phyloP scores from a whole-genome alignment of 345 rosid genomes.

The Camelina sativa region DNA sequence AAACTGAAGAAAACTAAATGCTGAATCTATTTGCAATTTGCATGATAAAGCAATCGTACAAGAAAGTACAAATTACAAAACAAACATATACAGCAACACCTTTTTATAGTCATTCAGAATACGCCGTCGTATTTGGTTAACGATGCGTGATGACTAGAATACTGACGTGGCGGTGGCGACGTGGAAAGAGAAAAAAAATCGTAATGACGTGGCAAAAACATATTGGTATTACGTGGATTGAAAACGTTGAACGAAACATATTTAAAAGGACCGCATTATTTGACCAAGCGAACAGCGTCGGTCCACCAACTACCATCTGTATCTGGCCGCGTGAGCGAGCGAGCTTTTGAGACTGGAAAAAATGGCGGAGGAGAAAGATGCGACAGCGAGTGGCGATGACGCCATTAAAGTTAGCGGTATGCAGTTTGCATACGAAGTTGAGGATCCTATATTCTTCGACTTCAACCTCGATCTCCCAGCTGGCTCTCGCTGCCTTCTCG shows the following conservation, averaged over 20 bases:
- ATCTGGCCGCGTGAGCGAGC: too few species aligned
- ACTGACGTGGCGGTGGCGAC: not conserved
- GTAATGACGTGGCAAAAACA: not conserved
- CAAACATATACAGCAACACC: too few species aligned
- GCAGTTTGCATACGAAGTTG: constrained; percentile 75
- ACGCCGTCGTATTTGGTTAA: not conserved
- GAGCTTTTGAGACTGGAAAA: too few species aligned
- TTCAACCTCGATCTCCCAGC: constrained; percentile 66
- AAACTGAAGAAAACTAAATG: not conserved
- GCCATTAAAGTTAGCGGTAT: constrained; percentile 67
- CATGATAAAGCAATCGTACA: not conserved
- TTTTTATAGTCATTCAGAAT: not conserved
- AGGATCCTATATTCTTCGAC: constrained; percentile 69
- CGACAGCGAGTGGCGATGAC: constrained; percentile 37
- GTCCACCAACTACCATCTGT: constrained; percentile 17
- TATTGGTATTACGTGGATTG: constrained; percentile 21
- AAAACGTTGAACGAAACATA: constrained; percentile 23
- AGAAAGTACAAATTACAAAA: not conserved
- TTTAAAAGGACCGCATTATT: constrained; percentile 17
- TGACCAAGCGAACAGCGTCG: not conserved
- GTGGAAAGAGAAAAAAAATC: not conserved
- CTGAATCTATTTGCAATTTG: not conserved
- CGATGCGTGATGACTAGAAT: not conserved
- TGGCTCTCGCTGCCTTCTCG: constrained; percentile 90
- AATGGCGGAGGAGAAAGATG: constrained; percentile 51